Base-by-base conservation (phyloP, 2,329 filamentous ascomycete genomes). In the Bretziella fagacearum region DNA sequence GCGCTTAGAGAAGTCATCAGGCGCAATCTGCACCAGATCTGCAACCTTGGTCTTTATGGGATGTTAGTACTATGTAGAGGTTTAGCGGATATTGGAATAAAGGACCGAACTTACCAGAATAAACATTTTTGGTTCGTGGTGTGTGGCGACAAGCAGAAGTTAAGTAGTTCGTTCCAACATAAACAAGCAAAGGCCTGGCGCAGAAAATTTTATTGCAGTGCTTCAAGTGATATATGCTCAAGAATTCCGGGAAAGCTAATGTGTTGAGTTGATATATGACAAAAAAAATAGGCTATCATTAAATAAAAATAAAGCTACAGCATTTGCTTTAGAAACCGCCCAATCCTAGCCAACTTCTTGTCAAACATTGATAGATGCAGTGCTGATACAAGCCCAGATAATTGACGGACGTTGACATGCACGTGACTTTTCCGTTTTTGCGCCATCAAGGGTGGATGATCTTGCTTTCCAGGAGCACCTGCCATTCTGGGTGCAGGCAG, bases 21-120 rank as follows among this genome's bases (percentile, higher is more conserved):
- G 91, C 26, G 76, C 73, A 64, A 98, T 93, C 64, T 93, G 84
- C 55, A 98, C 85, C 55, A 98, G 72, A 67, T 98, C 91, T 55
- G 86, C 81, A 56, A 98, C 79, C 55, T 91, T 94, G 36, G 86
- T 91, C 91, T 94, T 53, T 46, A 25, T 8, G 3, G 4, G 17
- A 11, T 32, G 33, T 52, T 49, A 50, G 47, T 29, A 44, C 25
- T 46, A 46, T 33, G 26, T 26, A 37, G 37, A 32, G 32, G 25
- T 18, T 23, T 6, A 26, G 13, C 13, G 17, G 27, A 32, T 35
- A 30, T 35, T 18, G 42, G 23, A 13, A 20, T 44, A 36, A 48
- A 23, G 22, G 2, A 23, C n/a, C 23, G 17, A 17, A 55, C 63
- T 53, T 54, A 71, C 69, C 32, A 72, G 59, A 51, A 73, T 71